A percentile compares a stretch with the other conserved stretches of the same genome.
phyloP scores from a whole-genome alignment of 371 early-diverging fungal genomes.

The Mortierella sp. region DNA sequence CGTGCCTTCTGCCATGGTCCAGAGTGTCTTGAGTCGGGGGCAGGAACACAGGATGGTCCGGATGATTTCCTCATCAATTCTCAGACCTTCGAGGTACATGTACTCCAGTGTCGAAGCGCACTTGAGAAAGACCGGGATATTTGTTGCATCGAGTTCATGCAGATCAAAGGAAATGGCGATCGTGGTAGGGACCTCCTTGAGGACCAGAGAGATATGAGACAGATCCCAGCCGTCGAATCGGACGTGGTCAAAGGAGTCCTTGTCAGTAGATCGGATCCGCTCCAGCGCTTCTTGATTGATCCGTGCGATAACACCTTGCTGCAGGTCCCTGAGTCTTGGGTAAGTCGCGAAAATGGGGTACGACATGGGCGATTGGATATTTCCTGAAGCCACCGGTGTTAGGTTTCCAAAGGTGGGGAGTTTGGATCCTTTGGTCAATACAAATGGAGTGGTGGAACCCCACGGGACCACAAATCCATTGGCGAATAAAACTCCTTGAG shows the following conservation, averaged over 20 bases:
- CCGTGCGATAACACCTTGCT: not conserved
- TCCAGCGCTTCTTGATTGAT: not conserved
- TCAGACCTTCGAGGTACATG: not conserved
- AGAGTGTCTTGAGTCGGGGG: not conserved
- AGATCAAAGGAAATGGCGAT: not conserved
- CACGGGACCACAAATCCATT: not conserved
- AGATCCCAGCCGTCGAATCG: not conserved
- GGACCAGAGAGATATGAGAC: not conserved
- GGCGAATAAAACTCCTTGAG: not conserved
- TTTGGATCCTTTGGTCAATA: not conserved
- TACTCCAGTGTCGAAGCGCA: not conserved
- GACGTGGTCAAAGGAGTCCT: not conserved
- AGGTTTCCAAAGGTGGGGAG: not conserved
- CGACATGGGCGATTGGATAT: not conserved
- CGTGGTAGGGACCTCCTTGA: not conserved
- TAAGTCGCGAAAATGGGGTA: not conserved
- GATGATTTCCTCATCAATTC: not conserved
- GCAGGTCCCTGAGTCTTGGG: not conserved
- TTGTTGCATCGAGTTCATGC: not conserved
- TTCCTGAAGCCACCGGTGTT: not conserved
- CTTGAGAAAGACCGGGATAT: not conserved
- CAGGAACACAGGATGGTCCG: not conserved
- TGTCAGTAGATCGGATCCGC: not conserved
- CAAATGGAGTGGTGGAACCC: not conserved
- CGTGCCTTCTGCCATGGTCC: not conserved